phyloP scores from a whole-genome alignment of 768 basidiomycete genomes.

The Rhodocollybia butyracea region DNA sequence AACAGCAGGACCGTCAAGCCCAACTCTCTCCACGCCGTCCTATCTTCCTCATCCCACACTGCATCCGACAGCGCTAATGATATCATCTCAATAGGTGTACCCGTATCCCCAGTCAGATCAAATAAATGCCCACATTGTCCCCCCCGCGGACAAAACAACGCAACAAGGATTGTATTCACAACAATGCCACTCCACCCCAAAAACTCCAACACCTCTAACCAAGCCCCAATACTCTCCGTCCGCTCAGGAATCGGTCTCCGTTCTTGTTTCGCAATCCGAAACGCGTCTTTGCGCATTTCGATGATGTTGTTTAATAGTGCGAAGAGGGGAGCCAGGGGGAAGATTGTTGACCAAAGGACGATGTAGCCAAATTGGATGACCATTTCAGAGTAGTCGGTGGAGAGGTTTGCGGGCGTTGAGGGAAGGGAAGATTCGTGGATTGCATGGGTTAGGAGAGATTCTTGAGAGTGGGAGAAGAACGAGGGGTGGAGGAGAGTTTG shows the following conservation, averaged over 20 bases:
- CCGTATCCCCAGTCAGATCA: not conserved
- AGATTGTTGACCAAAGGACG: conserved; percentile 88
- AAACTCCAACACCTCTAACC: conserved; percentile 86
- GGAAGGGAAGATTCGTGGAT: not conserved
- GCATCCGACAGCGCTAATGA: not conserved
- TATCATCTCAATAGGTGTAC: not conserved
- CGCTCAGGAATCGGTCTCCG: conserved; percentile 84
- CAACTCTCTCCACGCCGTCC: conserved; percentile 43
- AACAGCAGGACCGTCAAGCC: conserved; percentile 66
- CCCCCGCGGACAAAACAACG: conserved; percentile 68
- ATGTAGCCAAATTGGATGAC: conserved; percentile 94
- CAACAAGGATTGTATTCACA: conserved; percentile 87
- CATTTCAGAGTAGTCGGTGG: conserved; percentile 95
- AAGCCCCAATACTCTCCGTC: conserved; percentile 90
- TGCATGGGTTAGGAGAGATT: not conserved
- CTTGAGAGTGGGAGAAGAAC: conserved; percentile 52
- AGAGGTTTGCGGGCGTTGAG: conserved; percentile 54
- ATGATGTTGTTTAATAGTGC: conserved; percentile 90
- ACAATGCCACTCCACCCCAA: conserved; percentile 88
- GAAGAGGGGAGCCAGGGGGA: conserved; percentile 89
- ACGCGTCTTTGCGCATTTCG: conserved; percentile 90
- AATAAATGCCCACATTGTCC: not conserved
- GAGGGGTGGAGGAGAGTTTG: too few relatives aligned
- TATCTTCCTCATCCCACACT: conserved; percentile 8
- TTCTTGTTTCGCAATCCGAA: conserved; percentile 87